phyloP scores from a whole-genome alignment of 1,139 yeast genomes.

The Entelexis paramagnoliae region DNA sequence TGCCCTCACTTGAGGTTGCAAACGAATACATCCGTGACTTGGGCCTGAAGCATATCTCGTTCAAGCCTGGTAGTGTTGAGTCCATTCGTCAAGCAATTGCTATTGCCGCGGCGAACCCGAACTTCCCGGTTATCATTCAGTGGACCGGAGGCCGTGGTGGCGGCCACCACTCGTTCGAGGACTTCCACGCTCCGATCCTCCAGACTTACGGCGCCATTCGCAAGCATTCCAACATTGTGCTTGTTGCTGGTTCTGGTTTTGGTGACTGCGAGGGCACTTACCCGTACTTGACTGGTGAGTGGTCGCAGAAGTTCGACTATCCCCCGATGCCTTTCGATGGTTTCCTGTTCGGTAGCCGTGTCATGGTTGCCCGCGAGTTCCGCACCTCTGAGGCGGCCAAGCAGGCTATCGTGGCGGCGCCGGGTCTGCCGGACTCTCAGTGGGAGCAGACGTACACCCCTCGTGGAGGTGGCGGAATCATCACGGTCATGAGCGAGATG shows the following conservation, averaged over 20 bases:
- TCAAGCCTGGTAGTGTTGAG: conserved; percentile 96
- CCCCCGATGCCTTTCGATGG: conserved; percentile 99
- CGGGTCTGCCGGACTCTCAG: conserved; percentile 76
- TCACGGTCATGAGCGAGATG: conserved; percentile 96
- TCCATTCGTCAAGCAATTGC: conserved; percentile 76
- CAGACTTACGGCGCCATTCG: conserved; percentile 94
- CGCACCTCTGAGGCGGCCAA: conserved; percentile 90
- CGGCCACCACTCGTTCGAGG: conserved; percentile 98
- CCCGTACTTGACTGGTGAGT: conserved; percentile 92
- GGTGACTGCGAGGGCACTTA: conserved; percentile 95
- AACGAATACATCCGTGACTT: conserved; percentile 87
- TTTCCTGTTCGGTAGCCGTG: conserved; percentile 89
- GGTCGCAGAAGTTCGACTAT: conserved; percentile 76
- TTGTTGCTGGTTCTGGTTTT: conserved; percentile 96
- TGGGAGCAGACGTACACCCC: conserved; percentile 95
- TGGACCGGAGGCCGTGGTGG: conserved; percentile 99
- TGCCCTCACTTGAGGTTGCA: conserved; percentile 95
- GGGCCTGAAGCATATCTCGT: conserved; percentile 86
- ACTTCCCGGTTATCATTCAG: conserved; percentile 91
- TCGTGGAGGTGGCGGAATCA: conserved; percentile 96
- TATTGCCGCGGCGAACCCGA: conserved; percentile 92
- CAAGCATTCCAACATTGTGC: conserved; percentile 76
- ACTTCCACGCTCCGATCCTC: conserved; percentile 93
- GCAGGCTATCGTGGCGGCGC: conserved; percentile 76
- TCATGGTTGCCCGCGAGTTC: conserved; percentile 95